Base-by-base conservation (phyloP, 306 rosid species). In the Vicia sativa region DNA sequence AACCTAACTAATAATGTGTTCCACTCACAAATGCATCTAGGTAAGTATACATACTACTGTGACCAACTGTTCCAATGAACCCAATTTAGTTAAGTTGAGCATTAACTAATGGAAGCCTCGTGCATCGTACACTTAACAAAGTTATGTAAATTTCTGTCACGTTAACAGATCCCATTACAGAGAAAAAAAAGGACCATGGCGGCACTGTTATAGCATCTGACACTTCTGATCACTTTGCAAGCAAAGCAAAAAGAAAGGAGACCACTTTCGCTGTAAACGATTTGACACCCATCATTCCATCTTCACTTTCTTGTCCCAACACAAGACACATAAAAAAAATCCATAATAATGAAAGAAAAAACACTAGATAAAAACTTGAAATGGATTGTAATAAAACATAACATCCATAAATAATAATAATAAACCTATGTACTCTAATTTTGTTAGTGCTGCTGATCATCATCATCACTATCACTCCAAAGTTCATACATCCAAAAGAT, bases 241-340 rank as follows among this genome's bases (percentile, higher is more conserved):
- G 78, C 84, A 71, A 71, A 79, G 69, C 59, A 76, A 82, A 82
- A 74, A 62, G 26, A 63, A 62, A 67, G 66, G 37, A 73, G 58
- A 67, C 64, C 74, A 71, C 83, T 77, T 81, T 85, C 82, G 73
- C 88, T 76, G 83, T 68, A 79, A 76, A 71, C 87, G 89, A 76
- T 83, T 78, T 83, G 91, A 85, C 81, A 81, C 59, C 87, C 96
- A 89, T 89, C 93, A 87, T 89, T 85, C 84, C 80, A 65, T 59
- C 25, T 9, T 63, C 74, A 53, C 86, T 74, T 73, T 78, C 56
- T 67, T 60, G 75, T 77, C 72, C 48, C 66, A 61, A n/a, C 21
- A 66, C 64, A 31, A 31, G 9, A 34, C 38, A 4, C 38, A 34
- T 2, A 5, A 28, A 49, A 16, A 28, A 1, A 4, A 21, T 3